phyloP scores from a whole-genome alignment of 805 yeast genomes.

The Saccharomycopsis schoenii region DNA sequence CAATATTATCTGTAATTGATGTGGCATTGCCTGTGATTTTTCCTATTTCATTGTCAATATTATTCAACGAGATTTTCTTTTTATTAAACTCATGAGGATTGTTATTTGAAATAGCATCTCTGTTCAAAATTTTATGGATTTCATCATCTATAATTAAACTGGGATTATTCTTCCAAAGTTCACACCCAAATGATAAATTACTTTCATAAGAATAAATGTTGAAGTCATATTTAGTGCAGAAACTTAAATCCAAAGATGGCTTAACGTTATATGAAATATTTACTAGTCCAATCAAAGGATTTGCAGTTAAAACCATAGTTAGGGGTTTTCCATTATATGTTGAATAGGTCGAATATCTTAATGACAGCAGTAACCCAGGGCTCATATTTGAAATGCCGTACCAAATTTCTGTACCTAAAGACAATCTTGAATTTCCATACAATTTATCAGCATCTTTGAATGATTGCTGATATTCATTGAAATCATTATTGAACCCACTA shows the following conservation, averaged over 20 bases:
- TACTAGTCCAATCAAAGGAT: conserved; percentile 84
- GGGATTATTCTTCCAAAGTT: conserved; percentile 41
- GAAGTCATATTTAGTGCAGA: conserved; percentile 80
- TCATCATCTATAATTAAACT: conserved; percentile 24
- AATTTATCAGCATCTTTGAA: conserved; percentile 20
- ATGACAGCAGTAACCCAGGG: conserved; percentile 81
- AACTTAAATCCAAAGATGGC: conserved; percentile 64
- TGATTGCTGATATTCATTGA: not conserved
- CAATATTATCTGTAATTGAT: conserved; percentile 7
- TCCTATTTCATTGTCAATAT: not conserved
- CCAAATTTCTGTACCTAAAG: conserved; percentile 84
- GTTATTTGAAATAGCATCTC: not conserved
- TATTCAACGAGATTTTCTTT: not conserved
- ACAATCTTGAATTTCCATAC: conserved; percentile 53
- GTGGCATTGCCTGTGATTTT: not conserved
- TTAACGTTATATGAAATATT: conserved; percentile 82
- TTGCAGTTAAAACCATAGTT: conserved; percentile 75
- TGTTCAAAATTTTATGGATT: conserved; percentile 6
- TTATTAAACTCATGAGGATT: not conserved
- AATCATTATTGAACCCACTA: not conserved
- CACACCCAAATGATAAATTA: conserved; percentile 78
- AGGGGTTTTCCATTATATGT: conserved; percentile 83
- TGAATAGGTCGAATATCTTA: conserved; percentile 77
- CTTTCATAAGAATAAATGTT: conserved; percentile 86
- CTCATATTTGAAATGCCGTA: conserved; percentile 74